phyloP scores from a whole-genome alignment of 163 green algal species.

The Scenedesmus sp. region DNA sequence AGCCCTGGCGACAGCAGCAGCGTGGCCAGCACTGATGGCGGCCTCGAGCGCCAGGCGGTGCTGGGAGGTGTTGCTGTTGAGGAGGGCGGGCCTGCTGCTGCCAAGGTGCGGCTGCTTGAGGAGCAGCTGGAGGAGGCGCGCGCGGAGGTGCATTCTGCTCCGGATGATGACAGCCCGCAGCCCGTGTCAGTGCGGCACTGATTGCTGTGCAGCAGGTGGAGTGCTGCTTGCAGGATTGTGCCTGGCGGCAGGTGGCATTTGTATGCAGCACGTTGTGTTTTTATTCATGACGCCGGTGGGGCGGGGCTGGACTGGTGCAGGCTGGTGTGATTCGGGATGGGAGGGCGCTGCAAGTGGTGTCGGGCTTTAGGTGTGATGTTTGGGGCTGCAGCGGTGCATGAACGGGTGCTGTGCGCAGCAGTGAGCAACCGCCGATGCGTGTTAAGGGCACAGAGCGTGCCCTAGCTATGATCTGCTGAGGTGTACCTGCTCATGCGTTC shows the following conservation, averaged over 20 bases:
- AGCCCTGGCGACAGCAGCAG: neutral
- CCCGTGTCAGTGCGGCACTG: slow-evolving; percentile 13
- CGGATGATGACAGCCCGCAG: neutral
- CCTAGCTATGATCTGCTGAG: neutral
- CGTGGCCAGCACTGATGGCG: neutral
- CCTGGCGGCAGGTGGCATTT: neutral
- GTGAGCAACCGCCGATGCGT: neutral
- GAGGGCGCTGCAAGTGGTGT: too few relatives aligned
- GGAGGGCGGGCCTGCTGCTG: slow-evolving; percentile 21
- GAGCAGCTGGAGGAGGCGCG: slow-evolving; percentile 56
- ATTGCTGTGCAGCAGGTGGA: neutral
- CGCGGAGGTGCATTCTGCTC: slow-evolving; percentile 53
- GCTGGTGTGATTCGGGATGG: too few relatives aligned
- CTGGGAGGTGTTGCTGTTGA: neutral
- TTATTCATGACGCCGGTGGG: too few relatives aligned
- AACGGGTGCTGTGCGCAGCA: neutral
- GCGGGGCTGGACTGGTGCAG: too few relatives aligned
- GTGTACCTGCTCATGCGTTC: neutral
- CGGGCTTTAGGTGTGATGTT: too few relatives aligned
- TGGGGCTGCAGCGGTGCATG: neutral
- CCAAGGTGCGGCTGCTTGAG: slow-evolving; percentile 53
- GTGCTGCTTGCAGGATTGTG: neutral
- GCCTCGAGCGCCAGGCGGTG: neutral
- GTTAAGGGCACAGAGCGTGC: neutral
- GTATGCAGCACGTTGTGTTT: too few relatives aligned